phyloP scores from a whole-genome alignment of 495 filamentous ascomycete genomes.

The Lentithecium fluviatile region DNA sequence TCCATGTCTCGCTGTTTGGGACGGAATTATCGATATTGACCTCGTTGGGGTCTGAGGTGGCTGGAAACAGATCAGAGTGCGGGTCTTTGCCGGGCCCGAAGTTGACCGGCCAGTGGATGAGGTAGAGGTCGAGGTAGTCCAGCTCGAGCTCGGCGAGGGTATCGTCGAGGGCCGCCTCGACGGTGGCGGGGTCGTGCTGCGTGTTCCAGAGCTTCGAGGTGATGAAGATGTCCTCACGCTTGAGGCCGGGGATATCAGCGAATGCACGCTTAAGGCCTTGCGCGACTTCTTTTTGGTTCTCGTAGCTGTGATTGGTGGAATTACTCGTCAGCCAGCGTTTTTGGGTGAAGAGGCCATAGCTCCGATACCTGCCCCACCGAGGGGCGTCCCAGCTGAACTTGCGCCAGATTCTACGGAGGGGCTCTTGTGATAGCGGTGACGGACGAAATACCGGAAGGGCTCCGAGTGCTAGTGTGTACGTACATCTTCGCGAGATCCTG shows the following conservation, averaged over 20 bases:
- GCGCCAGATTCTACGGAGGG: no score
- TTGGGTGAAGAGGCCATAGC: background rate
- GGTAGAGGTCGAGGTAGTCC: constrained; percentile 66
- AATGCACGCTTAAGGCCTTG: constrained; percentile 50
- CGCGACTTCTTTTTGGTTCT: constrained; percentile 53
- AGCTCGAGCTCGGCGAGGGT: constrained; percentile 58
- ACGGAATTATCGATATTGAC: constrained; percentile 61
- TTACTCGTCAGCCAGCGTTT: background rate
- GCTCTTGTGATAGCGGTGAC: no score
- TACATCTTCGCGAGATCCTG: constrained; percentile 7
- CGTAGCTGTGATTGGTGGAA: constrained; percentile 41
- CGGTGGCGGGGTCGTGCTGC: constrained; percentile 61
- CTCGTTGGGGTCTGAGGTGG: constrained; percentile 50
- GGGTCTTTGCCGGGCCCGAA: constrained; percentile 40
- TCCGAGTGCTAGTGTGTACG: no score
- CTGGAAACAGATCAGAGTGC: constrained; percentile 25
- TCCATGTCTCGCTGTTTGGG: constrained; percentile 83
- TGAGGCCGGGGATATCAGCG: constrained; percentile 49
- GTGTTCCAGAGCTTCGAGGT: constrained; percentile 70
- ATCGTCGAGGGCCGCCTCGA: constrained; percentile 54
- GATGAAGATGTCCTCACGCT: constrained; percentile 61
- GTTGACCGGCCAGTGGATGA: constrained; percentile 62
- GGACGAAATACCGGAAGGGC: no score
- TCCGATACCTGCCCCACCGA: background rate
- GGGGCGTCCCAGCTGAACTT: no score